Conservation (phyloP, 345 rosid genomes). For the Populus euphratica region DNA sequence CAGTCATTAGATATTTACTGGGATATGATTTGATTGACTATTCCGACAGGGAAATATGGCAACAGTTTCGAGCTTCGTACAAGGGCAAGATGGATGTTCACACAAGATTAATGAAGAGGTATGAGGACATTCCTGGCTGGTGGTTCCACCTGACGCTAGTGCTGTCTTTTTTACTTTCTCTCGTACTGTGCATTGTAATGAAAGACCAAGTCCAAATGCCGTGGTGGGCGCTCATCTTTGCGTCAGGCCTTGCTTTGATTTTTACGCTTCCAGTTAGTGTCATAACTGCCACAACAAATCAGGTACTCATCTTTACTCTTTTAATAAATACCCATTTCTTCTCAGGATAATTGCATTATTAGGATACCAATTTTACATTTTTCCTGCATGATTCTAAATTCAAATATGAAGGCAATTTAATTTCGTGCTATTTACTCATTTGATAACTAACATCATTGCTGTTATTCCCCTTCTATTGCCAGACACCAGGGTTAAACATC, state of each 20-base stretch:
- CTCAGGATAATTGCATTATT: too few species aligned
- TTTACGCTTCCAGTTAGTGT: constrained; percentile 58
- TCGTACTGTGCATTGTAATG: constrained; percentile 47
- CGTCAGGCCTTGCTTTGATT: constrained; percentile 41
- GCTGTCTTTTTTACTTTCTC: constrained; percentile 39
- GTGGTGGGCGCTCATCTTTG: constrained; percentile 65
- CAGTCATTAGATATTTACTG: not conserved
- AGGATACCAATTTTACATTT: too few species aligned
- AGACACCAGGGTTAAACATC: constrained; percentile 52
- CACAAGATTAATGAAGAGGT: constrained; percentile 60
- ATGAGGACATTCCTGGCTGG: constrained; percentile 53
- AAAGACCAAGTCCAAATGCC: constrained; percentile 58
- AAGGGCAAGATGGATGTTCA: constrained; percentile 47
- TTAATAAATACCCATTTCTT: too few species aligned
- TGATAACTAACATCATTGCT: not conserved
- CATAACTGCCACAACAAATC: constrained; percentile 59
- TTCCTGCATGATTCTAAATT: not conserved
- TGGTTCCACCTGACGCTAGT: constrained; percentile 46
- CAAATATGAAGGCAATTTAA: too few species aligned
- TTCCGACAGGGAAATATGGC: constrained; percentile 40
- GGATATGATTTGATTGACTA: not conserved
- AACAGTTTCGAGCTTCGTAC: constrained; percentile 47
- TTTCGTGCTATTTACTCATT: not conserved
- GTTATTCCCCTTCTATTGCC: not conserved
- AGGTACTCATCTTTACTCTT: constrained; percentile 21